Percentiles rank a stretch among this genome's conserved stretches.
phyloP scores from a whole-genome alignment of 441 rosid genomes.

The Aleurites moluccanus region DNA sequence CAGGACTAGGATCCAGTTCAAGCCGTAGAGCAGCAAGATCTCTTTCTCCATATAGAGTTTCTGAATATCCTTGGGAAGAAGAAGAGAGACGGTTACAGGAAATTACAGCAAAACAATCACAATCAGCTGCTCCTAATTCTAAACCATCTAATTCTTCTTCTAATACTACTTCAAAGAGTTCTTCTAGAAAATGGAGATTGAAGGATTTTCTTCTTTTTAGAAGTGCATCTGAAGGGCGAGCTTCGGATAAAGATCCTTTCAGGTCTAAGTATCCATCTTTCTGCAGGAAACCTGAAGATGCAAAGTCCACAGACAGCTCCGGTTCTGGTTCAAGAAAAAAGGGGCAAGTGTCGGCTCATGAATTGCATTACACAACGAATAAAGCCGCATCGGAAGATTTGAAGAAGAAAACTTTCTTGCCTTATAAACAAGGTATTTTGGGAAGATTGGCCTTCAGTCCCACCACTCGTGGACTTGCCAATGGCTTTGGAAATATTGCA shows the following conservation, averaged over 20 bases:
- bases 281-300: slow-evolving; percentile 60
- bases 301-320: slow-evolving; percentile 44
- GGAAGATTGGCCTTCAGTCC: slow-evolving; percentile 67
- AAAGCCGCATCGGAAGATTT: slow-evolving; percentile 66
- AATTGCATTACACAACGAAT: slow-evolving; percentile 72
- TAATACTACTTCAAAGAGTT: slow-evolving; percentile 34
- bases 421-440: slow-evolving; percentile 74
- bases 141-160: slow-evolving; percentile 22
- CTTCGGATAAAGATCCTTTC: slow-evolving; percentile 61
- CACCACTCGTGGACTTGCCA: slow-evolving; percentile 22
- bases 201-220: slow-evolving; percentile 74
- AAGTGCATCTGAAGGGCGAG: slow-evolving; percentile 88
- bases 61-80: slow-evolving; percentile 77
- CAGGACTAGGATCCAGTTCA: slow-evolving; percentile 31
- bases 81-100: slow-evolving; percentile 38
- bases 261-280: slow-evolving; percentile 41
- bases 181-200: slow-evolving; percentile 74
- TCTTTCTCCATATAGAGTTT: slow-evolving; percentile 69
- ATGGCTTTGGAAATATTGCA: no score
- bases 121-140: slow-evolving; percentile 19
- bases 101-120: slow-evolving; percentile 24
- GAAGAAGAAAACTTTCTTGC: slow-evolving; percentile 89
- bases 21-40: slow-evolving; percentile 61
- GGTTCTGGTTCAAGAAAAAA: slow-evolving; percentile 41
- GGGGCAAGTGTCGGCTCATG: slow-evolving; percentile 68